phyloP scores from a whole-genome alignment of 345 rosid species.

The Gossypium mustelinum region DNA sequence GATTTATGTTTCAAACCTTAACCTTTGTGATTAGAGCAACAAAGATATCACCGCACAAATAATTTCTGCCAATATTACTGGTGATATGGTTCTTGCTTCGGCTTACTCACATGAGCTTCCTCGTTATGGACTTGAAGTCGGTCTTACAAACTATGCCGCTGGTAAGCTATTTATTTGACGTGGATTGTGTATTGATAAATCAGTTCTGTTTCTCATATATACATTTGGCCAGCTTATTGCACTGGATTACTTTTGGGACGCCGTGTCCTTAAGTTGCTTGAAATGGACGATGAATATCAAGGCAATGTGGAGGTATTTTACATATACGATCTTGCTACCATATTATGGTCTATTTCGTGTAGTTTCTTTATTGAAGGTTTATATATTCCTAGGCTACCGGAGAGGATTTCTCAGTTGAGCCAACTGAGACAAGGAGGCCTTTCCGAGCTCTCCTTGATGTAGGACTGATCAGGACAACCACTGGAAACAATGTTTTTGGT shows the following conservation, averaged over 20 bases:
- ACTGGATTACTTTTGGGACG: constrained; percentile 84
- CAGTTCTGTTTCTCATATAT: not conserved
- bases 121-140: constrained; percentile 57
- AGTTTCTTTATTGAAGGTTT: not conserved
- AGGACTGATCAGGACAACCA: constrained; percentile 67
- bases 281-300: constrained; percentile 62
- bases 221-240: constrained; percentile 51
- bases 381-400: constrained; percentile 58
- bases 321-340: not conserved
- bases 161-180: constrained; percentile 30
- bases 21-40: constrained; percentile 45
- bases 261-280: constrained; percentile 59
- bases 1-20: constrained; percentile 6
- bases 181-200: not conserved
- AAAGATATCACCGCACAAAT: constrained; percentile 63
- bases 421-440: constrained; percentile 65
- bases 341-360: not conserved
- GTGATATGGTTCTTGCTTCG: constrained; percentile 57
- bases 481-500: constrained; percentile 73
- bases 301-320: constrained; percentile 65
- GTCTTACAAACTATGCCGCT: constrained; percentile 66
- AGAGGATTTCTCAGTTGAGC: constrained; percentile 82
- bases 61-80: constrained; percentile 47
- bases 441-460: constrained; percentile 88
- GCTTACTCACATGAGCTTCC: constrained; percentile 70